A percentile compares a stretch with the other conserved stretches of the same genome.
phyloP scores from a whole-genome alignment of 805 yeast species.

The Hanseniaspora occidentalis region DNA sequence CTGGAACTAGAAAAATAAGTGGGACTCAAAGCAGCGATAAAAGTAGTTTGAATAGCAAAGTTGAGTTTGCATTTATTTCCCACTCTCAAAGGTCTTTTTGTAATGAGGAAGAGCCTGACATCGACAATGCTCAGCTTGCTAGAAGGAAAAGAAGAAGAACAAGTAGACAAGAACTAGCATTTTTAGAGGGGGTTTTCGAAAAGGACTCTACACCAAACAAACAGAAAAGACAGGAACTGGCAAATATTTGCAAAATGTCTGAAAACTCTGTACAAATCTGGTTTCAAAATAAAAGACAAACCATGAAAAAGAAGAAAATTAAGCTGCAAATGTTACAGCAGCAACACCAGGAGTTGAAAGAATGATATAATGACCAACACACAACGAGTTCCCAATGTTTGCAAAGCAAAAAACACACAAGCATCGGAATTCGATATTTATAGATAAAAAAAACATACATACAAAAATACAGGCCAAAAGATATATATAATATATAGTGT shows the following conservation, averaged over 20 bases:
- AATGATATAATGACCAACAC: too few species aligned
- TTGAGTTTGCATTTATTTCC: conserved; percentile 72
- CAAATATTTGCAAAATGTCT: conserved; percentile 77
- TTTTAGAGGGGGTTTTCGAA: conserved; percentile 70
- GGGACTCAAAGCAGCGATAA: too few species aligned
- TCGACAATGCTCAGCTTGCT: conserved; percentile 86
- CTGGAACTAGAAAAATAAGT: too few species aligned
- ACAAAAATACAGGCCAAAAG: too few species aligned
- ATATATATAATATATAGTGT: too few species aligned
- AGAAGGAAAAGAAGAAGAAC: conserved; percentile 94
- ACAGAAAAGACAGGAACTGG: conserved; percentile 63
- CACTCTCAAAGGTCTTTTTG: conserved; percentile 89
- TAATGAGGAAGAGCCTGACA: conserved; percentile 58
- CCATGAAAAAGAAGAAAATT: conserved; percentile 51
- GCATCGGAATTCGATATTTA: too few species aligned
- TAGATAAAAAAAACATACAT: too few species aligned
- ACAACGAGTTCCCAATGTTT: too few species aligned
- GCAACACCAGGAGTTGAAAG: too few species aligned
- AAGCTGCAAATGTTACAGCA: too few species aligned
- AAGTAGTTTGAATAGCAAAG: conserved; percentile 17
- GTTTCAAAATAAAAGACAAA: conserved; percentile 94
- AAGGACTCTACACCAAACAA: conserved; percentile 62
- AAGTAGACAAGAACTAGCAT: conserved; percentile 70
- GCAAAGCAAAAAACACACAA: too few species aligned
- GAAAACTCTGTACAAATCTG: conserved; percentile 97